A percentile compares a stretch with the other conserved stretches of the same genome.
Evolutionary conservation across 2,329 filamentous ascomycete genomes (phyloP).

Genomic region (Phoma herbarum): DNA sequence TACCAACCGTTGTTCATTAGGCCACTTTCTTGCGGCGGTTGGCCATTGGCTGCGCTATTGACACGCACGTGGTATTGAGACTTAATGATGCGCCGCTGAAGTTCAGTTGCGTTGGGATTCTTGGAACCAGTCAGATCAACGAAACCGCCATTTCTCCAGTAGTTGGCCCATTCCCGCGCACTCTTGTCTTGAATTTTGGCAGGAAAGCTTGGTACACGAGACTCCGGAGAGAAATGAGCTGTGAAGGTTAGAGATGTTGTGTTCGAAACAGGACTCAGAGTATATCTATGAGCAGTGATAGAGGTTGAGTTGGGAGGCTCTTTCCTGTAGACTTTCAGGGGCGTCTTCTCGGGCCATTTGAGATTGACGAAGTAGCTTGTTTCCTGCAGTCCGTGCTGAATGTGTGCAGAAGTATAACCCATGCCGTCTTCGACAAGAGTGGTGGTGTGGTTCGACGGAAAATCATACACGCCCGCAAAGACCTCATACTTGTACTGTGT

Average conservation of each 20-base stretch:
- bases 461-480: slow-evolving; percentile 61
- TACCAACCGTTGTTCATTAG: slow-evolving; percentile 64
- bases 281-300: slow-evolving; percentile 42
- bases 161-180: slow-evolving; percentile 56
- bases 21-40: slow-evolving; percentile 58
- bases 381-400: slow-evolving; percentile 55
- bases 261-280: slow-evolving; percentile 15
- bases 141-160: slow-evolving; percentile 61
- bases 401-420: slow-evolving; percentile 49
- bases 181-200: slow-evolving; percentile 45
- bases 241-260: slow-evolving; percentile 31
- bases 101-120: slow-evolving; percentile 56
- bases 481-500: slow-evolving; percentile 48
- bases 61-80: slow-evolving; percentile 63
- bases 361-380: slow-evolving; percentile 55
- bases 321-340: slow-evolving; percentile 45
- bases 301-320: slow-evolving; percentile 56
- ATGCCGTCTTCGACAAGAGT: slow-evolving; percentile 37
- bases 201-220: slow-evolving; percentile 30
- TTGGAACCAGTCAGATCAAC: slow-evolving; percentile 57
- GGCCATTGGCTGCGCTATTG: slow-evolving; percentile 59
- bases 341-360: slow-evolving; percentile 50
- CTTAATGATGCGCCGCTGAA: slow-evolving; percentile 61
- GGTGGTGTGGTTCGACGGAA: slow-evolving; percentile 56
- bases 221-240: slow-evolving; percentile 38